Percentiles rank a stretch among this genome's conserved stretches.
Evolutionary conservation across 1,284 basidiomycete species (phyloP).

Genomic region (Melampsora larici-populina): DNA sequence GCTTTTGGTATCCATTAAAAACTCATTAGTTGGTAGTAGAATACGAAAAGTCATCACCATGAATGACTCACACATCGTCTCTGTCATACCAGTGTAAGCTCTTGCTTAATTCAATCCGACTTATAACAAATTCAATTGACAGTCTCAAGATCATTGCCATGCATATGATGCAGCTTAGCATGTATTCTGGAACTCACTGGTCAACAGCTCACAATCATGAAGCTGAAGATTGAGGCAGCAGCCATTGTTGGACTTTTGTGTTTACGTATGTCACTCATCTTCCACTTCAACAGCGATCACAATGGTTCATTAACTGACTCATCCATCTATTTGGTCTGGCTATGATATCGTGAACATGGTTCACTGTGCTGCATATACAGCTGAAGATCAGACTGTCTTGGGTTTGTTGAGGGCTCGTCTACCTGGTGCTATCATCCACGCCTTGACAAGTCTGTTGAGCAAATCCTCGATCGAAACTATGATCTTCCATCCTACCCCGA

Average conservation of each 20-base stretch:
- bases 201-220: slow-evolving; percentile 10
- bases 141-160: neutral
- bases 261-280: slow-evolving; percentile 15
- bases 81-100: slow-evolving; percentile 18
- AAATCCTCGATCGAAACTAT: slow-evolving; percentile 27
- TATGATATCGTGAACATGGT: neutral
- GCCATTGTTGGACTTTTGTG: slow-evolving; percentile 35
- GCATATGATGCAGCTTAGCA: slow-evolving; percentile 20
- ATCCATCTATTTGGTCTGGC: neutral
- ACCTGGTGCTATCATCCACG: slow-evolving; percentile 20
- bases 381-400: slow-evolving; percentile 38
- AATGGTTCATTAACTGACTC: slow-evolving; percentile 2
- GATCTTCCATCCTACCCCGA: neutral
- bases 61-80: slow-evolving; percentile 17
- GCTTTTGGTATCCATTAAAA: slow-evolving; percentile 29
- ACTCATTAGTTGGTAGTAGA: slow-evolving; percentile 35
- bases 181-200: slow-evolving; percentile 20
- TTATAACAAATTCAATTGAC: neutral
- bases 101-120: neutral
- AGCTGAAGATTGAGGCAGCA: slow-evolving; percentile 39
- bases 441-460: slow-evolving; percentile 23
- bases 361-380: neutral
- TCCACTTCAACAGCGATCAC: slow-evolving; percentile 5
- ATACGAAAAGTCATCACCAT: slow-evolving; percentile 30
- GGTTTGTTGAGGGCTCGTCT: slow-evolving; percentile 17